Percentiles rank a stretch among this genome's conserved stretches.
These are phyloP conservation scores for Talaromyces trachyspermus DNA, from an alignment of 495 filamentous ascomycete species.

Conservation along the genomic window DNA sequence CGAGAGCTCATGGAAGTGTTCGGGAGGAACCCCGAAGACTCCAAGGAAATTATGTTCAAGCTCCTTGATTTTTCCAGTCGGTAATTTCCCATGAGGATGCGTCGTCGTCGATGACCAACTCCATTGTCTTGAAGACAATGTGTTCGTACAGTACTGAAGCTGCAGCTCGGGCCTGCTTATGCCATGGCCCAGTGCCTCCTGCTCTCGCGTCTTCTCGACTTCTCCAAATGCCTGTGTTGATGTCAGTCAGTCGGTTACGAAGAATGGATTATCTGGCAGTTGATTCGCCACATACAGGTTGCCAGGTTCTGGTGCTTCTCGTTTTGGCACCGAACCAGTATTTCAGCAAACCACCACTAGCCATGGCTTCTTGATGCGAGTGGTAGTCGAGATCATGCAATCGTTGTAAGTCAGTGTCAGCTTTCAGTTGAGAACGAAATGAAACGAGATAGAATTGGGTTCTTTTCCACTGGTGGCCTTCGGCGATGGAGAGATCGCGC, in stretches of 20 bases:
- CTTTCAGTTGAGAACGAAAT: constrained; percentile 64
- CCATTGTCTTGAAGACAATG: constrained; percentile 54
- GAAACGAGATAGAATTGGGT: constrained; percentile 73
- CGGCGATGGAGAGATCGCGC: constrained; percentile 26
- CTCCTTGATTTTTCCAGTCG: constrained; percentile 40
- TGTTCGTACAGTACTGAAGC: constrained; percentile 38
- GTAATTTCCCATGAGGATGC: constrained; percentile 50
- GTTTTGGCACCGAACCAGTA: constrained; percentile 78
- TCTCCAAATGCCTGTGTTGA: constrained; percentile 53
- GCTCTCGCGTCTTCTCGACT: constrained; percentile 59
- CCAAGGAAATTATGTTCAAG: constrained; percentile 1
- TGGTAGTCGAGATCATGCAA: constrained; percentile 63
- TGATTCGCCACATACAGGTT: constrained; percentile 53
- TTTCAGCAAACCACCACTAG: constrained; percentile 78
- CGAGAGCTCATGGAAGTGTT: not conserved
- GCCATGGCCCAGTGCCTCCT: constrained; percentile 56
- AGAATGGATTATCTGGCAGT: not conserved
- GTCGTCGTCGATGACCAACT: constrained; percentile 50
- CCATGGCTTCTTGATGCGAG: constrained; percentile 69
- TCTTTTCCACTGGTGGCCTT: constrained; percentile 51
- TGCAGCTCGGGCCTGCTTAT: constrained; percentile 32
- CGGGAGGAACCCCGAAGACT: not conserved
- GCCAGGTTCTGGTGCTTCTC: constrained; percentile 59
- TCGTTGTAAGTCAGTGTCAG: constrained; percentile 50
- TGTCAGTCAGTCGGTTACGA: not conserved